phyloP scores from a whole-genome alignment of 768 basidiomycete species.

The Phlebiopsis flavidoalba region DNA sequence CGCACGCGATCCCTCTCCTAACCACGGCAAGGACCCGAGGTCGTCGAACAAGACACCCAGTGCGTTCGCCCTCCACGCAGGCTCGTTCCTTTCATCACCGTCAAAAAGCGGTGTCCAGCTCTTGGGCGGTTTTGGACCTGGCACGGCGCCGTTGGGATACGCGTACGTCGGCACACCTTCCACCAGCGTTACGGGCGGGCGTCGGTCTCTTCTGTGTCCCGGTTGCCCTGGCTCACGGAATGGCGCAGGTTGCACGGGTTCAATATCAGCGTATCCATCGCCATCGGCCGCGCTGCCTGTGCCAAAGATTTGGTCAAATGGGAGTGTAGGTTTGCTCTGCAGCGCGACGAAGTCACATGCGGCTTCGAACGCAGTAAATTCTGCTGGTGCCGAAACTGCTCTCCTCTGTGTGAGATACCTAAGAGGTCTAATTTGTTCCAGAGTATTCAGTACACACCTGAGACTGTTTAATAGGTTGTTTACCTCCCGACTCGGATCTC shows the following conservation, averaged over 20 bases:
- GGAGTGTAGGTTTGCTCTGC: constrained; percentile 42
- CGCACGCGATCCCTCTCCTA: constrained; percentile 1
- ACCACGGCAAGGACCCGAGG: constrained; percentile 14
- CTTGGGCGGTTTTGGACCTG: constrained; percentile 35
- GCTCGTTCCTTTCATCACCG: constrained; percentile 20
- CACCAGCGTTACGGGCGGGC: constrained; percentile 11
- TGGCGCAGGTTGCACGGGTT: constrained; percentile 8
- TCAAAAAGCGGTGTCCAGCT: constrained; percentile 44
- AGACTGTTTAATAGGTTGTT: constrained; percentile 47
- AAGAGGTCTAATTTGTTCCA: background rate
- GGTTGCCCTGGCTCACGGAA: constrained; percentile 6
- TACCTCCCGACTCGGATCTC: constrained; percentile 26
- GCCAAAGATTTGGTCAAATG: constrained; percentile 34
- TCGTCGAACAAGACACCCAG: constrained; percentile 47
- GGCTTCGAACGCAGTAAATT: constrained; percentile 37
- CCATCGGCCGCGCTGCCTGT: background rate
- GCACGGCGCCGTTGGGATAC: constrained; percentile 19
- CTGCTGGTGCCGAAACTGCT: constrained; percentile 62
- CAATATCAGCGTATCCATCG: background rate
- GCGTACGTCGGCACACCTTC: constrained; percentile 14
- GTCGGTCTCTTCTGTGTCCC: constrained; percentile 6
- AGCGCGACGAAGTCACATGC: constrained; percentile 2
- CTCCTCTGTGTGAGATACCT: constrained; percentile 41
- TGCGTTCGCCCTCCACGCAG: constrained; percentile 48
- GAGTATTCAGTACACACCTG: constrained; percentile 31